These are phyloP conservation scores for Aplosporella prunicola DNA, from an alignment of 2,329 filamentous ascomycete genomes.

Conservation along the genomic window DNA sequence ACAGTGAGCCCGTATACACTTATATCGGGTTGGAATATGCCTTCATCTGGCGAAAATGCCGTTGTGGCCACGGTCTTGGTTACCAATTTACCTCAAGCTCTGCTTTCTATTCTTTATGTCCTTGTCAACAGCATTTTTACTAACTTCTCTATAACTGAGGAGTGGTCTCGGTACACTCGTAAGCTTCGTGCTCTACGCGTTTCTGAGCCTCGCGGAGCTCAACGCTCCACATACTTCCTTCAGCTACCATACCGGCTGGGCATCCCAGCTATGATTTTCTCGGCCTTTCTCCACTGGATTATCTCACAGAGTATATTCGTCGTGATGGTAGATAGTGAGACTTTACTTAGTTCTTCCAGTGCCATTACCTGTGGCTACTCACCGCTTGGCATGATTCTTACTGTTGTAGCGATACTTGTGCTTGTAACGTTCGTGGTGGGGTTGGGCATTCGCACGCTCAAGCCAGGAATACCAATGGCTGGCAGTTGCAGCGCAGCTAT, in stretches of 20 bases:
- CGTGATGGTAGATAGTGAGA: conserved; percentile 24
- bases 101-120: conserved; percentile 39
- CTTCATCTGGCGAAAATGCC: background rate
- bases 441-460: conserved; percentile 10
- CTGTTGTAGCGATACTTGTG: background rate
- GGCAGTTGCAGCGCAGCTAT: conserved; percentile 15
- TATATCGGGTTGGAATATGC: background rate
- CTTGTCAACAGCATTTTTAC: conserved; percentile 38
- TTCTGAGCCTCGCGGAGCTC: conserved; percentile 23
- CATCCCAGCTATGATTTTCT: conserved; percentile 25
- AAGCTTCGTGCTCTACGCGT: conserved; percentile 29
- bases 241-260: conserved; percentile 30
- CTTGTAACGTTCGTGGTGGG: background rate
- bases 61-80: conserved; percentile 20
- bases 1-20: background rate
- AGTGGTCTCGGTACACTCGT: conserved; percentile 36
- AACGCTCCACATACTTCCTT: conserved; percentile 34
- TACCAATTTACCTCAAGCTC: conserved; percentile 39
- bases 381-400: background rate
- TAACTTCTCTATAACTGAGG: conserved; percentile 35
- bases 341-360: too few species aligned
- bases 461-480: conserved; percentile 13
- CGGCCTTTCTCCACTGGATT: conserved; percentile 33
- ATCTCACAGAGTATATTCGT: conserved; percentile 38
- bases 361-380: background rate